Evolutionary conservation across 2,329 filamentous ascomycete genomes (phyloP).

Genomic region (Xylaria multiplex): DNA sequence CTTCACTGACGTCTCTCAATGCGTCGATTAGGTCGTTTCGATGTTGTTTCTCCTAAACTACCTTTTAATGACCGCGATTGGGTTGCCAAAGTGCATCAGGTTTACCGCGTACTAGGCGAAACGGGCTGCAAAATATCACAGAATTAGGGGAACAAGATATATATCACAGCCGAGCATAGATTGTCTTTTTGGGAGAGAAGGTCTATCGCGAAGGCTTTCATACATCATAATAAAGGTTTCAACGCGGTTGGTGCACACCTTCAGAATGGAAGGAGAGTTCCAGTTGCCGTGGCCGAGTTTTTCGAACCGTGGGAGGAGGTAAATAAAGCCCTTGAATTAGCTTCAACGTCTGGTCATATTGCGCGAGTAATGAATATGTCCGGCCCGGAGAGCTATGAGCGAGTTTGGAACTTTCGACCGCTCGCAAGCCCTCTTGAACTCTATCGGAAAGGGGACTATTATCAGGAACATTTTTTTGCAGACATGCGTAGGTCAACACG

Average conservation of each 20-base stretch:
- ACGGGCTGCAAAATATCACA: background rate
- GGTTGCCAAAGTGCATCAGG: background rate
- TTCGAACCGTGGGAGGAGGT: background rate
- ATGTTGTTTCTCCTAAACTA: constrained; percentile 15
- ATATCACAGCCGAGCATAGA: background rate
- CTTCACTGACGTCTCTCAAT: background rate
- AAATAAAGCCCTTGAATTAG: background rate
- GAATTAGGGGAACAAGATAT: constrained; percentile 5
- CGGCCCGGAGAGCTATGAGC: background rate
- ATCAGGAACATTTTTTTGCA: background rate
- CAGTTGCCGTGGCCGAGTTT: background rate
- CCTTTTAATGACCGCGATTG: background rate
- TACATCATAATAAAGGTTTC: background rate
- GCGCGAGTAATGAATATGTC: constrained; percentile 7
- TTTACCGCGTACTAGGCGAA: background rate
- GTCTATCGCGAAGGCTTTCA: background rate
- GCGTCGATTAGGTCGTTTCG: constrained; percentile 1
- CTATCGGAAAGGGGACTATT: background rate
- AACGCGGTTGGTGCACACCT: background rate
- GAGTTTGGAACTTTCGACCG: constrained; percentile 26
- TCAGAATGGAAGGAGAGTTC: too few relatives aligned
- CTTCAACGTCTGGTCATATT: background rate
- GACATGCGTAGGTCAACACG: background rate
- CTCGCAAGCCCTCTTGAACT: background rate
- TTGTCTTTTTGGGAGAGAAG: background rate